Conservation (phyloP, 2,329 filamentous ascomycete genomes). For the Tolypocladium inflatum region DNA sequence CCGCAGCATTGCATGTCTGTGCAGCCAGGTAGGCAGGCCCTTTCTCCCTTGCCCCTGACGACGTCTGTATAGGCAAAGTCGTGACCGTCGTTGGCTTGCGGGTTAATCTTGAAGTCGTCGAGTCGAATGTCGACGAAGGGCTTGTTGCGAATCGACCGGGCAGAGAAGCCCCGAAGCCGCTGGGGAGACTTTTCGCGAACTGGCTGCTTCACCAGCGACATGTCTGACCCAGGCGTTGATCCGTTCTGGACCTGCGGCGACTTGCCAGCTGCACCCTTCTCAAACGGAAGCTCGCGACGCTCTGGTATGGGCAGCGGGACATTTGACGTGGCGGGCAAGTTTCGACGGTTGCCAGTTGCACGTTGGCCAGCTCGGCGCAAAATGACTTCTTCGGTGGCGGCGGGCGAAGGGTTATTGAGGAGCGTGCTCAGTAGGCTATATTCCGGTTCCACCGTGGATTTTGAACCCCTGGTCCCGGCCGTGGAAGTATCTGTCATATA, state of each 20-base stretch:
- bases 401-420: conserved; percentile 15
- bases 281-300: conserved; percentile 33
- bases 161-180: conserved; percentile 8
- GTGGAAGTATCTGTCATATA: conserved; percentile 1
- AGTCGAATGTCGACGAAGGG: conserved; percentile 48
- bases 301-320: conserved; percentile 23
- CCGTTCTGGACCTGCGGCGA: not conserved
- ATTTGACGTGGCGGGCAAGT: not conserved
- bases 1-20: conserved; percentile 70
- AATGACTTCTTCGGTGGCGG: conserved; percentile 9
- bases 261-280: conserved; percentile 11
- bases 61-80: conserved; percentile 68
- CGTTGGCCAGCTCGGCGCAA: conserved; percentile 11
- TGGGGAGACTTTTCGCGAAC: conserved; percentile 7
- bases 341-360: conserved; percentile 6
- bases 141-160: conserved; percentile 43
- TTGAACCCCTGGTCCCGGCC: conserved; percentile 3
- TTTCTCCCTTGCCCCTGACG: conserved; percentile 59
- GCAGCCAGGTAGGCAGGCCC: conserved; percentile 65
- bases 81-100: conserved; percentile 58
- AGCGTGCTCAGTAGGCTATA: conserved; percentile 22
- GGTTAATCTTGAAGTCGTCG: conserved; percentile 77
- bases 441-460: conserved; percentile 2
- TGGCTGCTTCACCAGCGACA: conserved; percentile 7
- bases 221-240: conserved; percentile 4